Conservation (phyloP, 2,329 filamentous ascomycete species). For the Hymenoscyphus scutula region DNA sequence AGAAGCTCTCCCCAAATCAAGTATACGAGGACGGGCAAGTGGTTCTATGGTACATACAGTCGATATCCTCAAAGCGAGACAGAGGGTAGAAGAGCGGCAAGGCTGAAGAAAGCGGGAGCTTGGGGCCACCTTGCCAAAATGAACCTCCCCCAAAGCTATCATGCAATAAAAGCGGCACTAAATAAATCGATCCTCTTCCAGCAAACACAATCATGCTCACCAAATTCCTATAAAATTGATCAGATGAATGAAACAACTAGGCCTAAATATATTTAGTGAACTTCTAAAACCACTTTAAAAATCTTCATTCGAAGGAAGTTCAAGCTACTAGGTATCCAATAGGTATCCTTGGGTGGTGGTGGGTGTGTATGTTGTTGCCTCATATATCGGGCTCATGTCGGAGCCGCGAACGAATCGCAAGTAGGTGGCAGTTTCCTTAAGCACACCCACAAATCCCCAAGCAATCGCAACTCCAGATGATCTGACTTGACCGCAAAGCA, state of each 20-base stretch:
- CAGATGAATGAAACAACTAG: neutral
- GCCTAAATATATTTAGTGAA: neutral
- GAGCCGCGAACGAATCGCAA: neutral
- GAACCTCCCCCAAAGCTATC: neutral
- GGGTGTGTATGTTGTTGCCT: neutral
- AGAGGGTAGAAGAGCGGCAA: neutral
- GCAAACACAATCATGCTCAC: neutral
- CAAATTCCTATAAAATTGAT: neutral
- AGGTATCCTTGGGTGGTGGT: too few relatives aligned
- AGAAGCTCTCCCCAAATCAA: neutral
- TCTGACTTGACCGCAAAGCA: slow-evolving; percentile 1
- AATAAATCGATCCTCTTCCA: neutral
- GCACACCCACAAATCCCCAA: slow-evolving; percentile 20
- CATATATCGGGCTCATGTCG: neutral
- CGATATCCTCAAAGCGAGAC: neutral
- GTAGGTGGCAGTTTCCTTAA: slow-evolving; percentile 29
- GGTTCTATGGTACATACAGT: slow-evolving; percentile 12
- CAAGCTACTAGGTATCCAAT: too few relatives aligned
- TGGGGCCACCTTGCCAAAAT: slow-evolving; percentile 29
- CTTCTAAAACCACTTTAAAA: too few relatives aligned
- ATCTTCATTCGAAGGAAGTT: too few relatives aligned
- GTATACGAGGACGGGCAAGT: neutral
- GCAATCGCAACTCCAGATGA: slow-evolving; percentile 4
- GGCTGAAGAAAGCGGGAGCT: slow-evolving; percentile 10
- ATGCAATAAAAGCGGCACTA: neutral